A percentile compares a stretch with the other conserved stretches of the same genome.
phyloP scores from a whole-genome alignment of 441 rosid species.

The Manihot esculenta region DNA sequence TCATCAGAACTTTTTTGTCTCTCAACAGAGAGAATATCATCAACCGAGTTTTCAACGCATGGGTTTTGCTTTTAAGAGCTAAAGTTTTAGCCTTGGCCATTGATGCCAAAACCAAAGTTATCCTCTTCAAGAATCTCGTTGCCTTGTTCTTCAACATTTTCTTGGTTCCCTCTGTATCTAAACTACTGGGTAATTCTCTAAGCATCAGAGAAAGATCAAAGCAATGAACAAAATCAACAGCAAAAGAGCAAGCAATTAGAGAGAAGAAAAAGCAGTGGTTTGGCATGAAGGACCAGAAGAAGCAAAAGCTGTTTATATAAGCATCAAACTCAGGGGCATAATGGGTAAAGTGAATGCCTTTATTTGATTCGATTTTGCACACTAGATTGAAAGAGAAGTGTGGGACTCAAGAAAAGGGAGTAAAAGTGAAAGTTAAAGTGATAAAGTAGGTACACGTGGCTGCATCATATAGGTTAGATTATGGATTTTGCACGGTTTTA shows the following conservation, averaged over 20 bases:
- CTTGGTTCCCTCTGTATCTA: background rate
- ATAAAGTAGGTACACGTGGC: slow-evolving; percentile 24
- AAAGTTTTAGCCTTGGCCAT: slow-evolving; percentile 51
- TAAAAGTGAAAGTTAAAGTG: slow-evolving; percentile 21
- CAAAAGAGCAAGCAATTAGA: no score
- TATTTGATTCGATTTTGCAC: slow-evolving; percentile 10
- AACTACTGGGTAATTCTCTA: no score
- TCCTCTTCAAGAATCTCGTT: slow-evolving; percentile 47
- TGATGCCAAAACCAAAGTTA: slow-evolving; percentile 35
- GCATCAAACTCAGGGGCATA: background rate
- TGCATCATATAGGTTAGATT: background rate
- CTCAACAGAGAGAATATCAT: slow-evolving; percentile 62
- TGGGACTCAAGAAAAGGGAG: slow-evolving; percentile 31
- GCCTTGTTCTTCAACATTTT: slow-evolving; percentile 57
- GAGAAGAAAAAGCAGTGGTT: slow-evolving; percentile 8
- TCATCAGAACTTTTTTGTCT: slow-evolving; percentile 45
- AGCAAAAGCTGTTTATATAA: slow-evolving; percentile 23
- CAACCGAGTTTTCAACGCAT: slow-evolving; percentile 56
- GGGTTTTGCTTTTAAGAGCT: slow-evolving; percentile 59
- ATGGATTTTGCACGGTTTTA: background rate
- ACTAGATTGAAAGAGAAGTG: slow-evolving; percentile 4
- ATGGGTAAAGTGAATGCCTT: background rate
- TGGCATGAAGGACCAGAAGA: slow-evolving; percentile 25
- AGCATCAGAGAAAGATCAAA: no score
- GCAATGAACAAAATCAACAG: no score